Base-by-base conservation (phyloP, 225 moss, liverwort and hornwort species). In the Physcomitrium patens region DNA sequence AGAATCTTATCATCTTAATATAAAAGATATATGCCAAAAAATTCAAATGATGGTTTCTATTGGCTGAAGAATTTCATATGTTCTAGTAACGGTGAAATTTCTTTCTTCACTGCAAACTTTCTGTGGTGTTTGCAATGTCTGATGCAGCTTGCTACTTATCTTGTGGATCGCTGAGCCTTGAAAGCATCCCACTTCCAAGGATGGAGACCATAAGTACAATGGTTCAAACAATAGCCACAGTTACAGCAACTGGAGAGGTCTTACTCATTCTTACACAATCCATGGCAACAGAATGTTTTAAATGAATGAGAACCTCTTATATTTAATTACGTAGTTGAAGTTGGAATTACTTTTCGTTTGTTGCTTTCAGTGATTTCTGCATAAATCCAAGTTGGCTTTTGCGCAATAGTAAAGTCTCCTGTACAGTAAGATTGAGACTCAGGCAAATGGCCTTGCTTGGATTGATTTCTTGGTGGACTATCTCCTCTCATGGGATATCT, bases 201-300 rank as follows among this genome's bases (percentile, higher is more conserved):
- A 24, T 23, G 43, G 53, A 5, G 7, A 13, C 65, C 19, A 7
- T 19, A 63, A 71, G 26, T 55, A 61, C 71, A 77, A 18, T 80
- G 60, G 60, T 67, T 13, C 75, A 16, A 70, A 76, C 17, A 26
- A 42, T 85, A 23, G 78, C 76, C 14, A 27, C 64, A 42, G 73
- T 85, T 4, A 75, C 88, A 69, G 50, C 82, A 50, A 88, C 82
- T 58, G 85, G 88, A 66, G 88, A 88, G 84, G 86, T 86, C 37
- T 41, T 20, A 14, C 54, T 78, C 47, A 26, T 41, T 67, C 44
- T 48, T 3, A 13, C 63, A 1, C 2, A 11, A 48, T 57, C 8
- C 23, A 47, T 47, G 1, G 12, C 12, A 23, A 72, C 13, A 19
- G 1, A 19, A 22, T 22, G 23, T 7, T 15, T 69, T 17, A 0